A percentile compares a stretch with the other conserved stretches of the same genome.
These are phyloP conservation scores for Vinca minor DNA, from an alignment of 257 asterid genomes.

Conservation along the genomic window DNA sequence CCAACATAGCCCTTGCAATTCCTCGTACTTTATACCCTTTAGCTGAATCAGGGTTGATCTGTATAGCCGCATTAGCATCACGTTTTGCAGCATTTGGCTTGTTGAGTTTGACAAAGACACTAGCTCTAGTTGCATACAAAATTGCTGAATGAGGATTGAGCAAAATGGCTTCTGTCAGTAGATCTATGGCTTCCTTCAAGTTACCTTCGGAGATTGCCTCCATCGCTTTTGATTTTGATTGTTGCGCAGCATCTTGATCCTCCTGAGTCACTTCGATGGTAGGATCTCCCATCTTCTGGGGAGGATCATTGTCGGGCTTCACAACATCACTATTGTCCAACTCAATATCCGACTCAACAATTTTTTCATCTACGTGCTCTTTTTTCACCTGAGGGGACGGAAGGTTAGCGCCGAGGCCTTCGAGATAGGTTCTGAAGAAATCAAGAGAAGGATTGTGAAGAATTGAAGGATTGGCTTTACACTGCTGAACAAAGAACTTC, in stretches of 20 bases:
- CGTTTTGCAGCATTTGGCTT: constrained; percentile 78
- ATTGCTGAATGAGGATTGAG: constrained; percentile 61
- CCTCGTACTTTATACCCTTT: constrained; percentile 83
- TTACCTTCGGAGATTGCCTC: constrained; percentile 54
- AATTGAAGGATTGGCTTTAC: no score
- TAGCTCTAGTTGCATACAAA: constrained; percentile 53
- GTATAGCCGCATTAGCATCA: constrained; percentile 74
- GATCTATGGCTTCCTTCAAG: constrained; percentile 41
- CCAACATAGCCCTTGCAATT: constrained; percentile 67
- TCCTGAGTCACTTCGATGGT: constrained; percentile 56
- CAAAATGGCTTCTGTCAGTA: constrained; percentile 57
- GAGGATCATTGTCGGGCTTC: no score
- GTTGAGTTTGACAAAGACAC: constrained; percentile 48
- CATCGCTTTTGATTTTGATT: constrained; percentile 47
- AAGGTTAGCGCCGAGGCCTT: no score
- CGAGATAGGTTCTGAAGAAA: no score
- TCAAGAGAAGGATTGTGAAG: no score
- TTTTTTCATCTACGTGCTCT: no score
- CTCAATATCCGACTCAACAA: no score
- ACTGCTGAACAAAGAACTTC: no score
- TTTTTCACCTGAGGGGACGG: no score
- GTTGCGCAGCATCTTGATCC: constrained; percentile 50
- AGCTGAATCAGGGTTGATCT: constrained; percentile 81
- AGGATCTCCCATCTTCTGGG: constrained; percentile 84
- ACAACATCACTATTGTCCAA: no score